A percentile compares a stretch with the other conserved stretches of the same genome.
Conservation (phyloP, 257 asterid species). For the Salvia splendens region DNA sequence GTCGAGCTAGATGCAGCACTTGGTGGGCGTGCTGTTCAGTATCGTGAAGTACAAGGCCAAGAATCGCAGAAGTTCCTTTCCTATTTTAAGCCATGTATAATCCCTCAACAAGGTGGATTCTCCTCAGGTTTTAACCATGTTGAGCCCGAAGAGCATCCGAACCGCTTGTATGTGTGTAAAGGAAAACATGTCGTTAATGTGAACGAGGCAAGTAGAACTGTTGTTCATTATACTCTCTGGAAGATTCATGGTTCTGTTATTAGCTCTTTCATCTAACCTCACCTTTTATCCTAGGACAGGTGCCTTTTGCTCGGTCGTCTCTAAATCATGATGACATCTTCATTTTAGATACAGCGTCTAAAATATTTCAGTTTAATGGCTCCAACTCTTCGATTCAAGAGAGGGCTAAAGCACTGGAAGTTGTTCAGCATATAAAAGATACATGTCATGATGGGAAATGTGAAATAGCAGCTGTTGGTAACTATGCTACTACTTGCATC, state of each 20-base stretch:
- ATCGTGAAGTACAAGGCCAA: conserved; percentile 86
- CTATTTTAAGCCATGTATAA: conserved; percentile 86
- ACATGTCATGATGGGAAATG: conserved; percentile 77
- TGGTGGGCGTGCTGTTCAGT: conserved; percentile 85
- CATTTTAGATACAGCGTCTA: conserved; percentile 70
- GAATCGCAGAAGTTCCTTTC: conserved; percentile 84
- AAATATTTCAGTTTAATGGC: conserved; percentile 81
- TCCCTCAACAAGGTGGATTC: conserved; percentile 72
- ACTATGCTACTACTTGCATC: conserved; percentile 24
- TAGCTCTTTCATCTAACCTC: background rate
- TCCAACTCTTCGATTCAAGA: conserved; percentile 78
- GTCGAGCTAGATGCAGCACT: conserved; percentile 80
- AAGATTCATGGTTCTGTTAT: conserved; percentile 18
- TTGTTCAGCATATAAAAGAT: conserved; percentile 83
- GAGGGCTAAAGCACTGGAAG: conserved; percentile 92
- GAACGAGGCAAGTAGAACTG: conserved; percentile 59
- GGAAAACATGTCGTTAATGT: conserved; percentile 84
- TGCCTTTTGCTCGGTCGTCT: conserved; percentile 73
- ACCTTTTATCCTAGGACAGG: conserved; percentile 42
- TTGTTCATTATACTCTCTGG: background rate
- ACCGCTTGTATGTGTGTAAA: conserved; percentile 72
- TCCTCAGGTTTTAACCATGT: conserved; percentile 64
- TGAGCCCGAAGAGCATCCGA: conserved; percentile 52
- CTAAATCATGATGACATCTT: conserved; percentile 79
- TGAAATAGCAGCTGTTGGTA: conserved; percentile 81